phyloP scores from a whole-genome alignment of 805 yeast genomes.

The Lipomyces starkeyi region DNA sequence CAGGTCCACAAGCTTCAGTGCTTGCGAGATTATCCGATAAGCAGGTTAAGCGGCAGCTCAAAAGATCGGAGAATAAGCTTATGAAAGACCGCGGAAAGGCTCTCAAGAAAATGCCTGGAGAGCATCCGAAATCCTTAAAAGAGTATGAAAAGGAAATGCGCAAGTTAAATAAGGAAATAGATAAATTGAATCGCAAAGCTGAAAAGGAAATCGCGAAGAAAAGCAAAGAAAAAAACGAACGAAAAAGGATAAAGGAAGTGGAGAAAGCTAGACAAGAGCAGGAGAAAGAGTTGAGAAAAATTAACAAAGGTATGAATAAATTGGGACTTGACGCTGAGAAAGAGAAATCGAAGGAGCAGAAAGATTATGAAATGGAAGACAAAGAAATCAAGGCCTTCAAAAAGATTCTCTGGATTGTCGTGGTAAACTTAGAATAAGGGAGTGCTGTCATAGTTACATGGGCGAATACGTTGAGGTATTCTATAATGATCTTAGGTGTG shows the following conservation, averaged over 20 bases:
- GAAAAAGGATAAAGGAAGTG: background rate
- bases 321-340: background rate
- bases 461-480: no score
- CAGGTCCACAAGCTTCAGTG: background rate
- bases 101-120: background rate
- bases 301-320: background rate
- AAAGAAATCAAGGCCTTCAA: background rate
- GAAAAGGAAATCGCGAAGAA: no score
- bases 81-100: background rate
- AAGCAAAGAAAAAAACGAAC: background rate
- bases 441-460: no score
- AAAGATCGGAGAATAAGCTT: no score
- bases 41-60: no score
- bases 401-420: background rate
- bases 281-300: constrained; percentile 1
- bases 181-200: background rate
- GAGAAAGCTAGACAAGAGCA: constrained; percentile 8
- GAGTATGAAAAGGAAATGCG: background rate
- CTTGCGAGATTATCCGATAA: no score
- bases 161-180: background rate
- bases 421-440: background rate
- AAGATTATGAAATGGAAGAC: background rate
- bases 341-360: no score
- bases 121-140: background rate
- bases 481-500: no score